Evolutionary conservation across 2,329 filamentous ascomycete species (phyloP), one percentile per base, ranked within the genome.

Genomic region (Xylariaceae sp.): DNA sequence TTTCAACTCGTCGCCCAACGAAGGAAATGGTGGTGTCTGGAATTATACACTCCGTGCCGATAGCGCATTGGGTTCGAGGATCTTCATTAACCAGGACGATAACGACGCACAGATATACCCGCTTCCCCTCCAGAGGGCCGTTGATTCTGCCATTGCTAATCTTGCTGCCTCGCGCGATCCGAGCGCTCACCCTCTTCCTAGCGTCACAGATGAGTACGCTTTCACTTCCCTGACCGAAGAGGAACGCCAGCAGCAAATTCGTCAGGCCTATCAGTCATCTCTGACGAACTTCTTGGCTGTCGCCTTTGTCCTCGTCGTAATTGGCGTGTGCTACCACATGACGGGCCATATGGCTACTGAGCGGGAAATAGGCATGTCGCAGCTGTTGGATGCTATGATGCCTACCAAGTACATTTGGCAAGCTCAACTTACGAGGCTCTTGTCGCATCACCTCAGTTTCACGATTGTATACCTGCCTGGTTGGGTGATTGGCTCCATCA

Each of bases 351-450:
- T 95, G 68, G 91, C 92, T 7, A 84, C 85, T 1, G 92, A 96
- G 71, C 79, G 92, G 52, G 92, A 96, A 73, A 77, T 84, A 15
- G 92, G 91, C 54, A 94, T 96, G 80, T 89, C 89, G 4, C 88
- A 91, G 58, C 76, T 96, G 26, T 83, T 96, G 41, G 92, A 96
- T 70, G 87, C 89, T 51, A 96, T 95, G 89, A 92, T 94, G 77
- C 87, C 89, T 0, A 88, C 88, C 51, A 78, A 79, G 51, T 79
- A 79, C 46, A 76, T 81, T 41, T 95, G 89, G 89, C 79, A 89
- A 64, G 84, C 87, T 9, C 89, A 92, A 71, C 81, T 84, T 19
- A 86, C 87, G 1, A 80, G 92, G n/a, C 77, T 95, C 13, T 67
- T 92, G 8, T 85, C 91, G 0, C 86, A 91, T 56, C 89, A 95